Evolutionary conservation across 129 eudicot species (phyloP).

Genomic region (Helianthus tuberosus): DNA sequence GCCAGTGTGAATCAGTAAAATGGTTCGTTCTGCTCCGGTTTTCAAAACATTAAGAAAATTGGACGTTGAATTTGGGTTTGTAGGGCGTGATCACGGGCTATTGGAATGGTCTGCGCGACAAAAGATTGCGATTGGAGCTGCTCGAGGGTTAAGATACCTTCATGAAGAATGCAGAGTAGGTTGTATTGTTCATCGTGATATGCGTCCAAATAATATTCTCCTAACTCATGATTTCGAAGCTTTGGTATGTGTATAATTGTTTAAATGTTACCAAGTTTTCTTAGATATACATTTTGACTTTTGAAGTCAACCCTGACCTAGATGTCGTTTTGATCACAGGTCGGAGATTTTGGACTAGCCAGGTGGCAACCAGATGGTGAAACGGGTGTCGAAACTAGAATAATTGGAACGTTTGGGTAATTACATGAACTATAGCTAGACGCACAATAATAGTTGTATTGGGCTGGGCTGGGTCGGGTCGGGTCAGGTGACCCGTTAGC

Average conservation of each 20-base stretch:
- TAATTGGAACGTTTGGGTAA: conserved; percentile 93
- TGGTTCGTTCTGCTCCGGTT: no score
- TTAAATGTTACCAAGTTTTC: background rate
- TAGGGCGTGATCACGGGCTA: conserved; percentile 47
- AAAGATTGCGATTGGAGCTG: conserved; percentile 88
- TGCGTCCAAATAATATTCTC: conserved; percentile 93
- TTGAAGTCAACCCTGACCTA: conserved; percentile 17
- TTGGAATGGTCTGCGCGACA: conserved; percentile 80
- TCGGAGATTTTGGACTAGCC: conserved; percentile 96
- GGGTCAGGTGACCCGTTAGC: background rate
- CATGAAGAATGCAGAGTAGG: conserved; percentile 98
- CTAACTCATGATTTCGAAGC: conserved; percentile 95
- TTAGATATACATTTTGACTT: background rate
- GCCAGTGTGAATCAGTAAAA: no score
- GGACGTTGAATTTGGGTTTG: background rate
- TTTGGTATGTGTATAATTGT: conserved; percentile 52
- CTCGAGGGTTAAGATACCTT: conserved; percentile 85
- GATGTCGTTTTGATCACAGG: conserved; percentile 41
- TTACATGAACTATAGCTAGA: background rate
- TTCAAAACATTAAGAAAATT: no score
- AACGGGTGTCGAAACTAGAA: conserved; percentile 71
- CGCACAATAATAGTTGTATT: no score
- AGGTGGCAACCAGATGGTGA: conserved; percentile 94
- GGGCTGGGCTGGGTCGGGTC: no score
- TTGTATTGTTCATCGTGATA: conserved; percentile 91